Evolutionary conservation across 805 yeast species (phyloP), one percentile per base, ranked within the genome.

Genomic region (Zygoascus ofunaensis): DNA sequence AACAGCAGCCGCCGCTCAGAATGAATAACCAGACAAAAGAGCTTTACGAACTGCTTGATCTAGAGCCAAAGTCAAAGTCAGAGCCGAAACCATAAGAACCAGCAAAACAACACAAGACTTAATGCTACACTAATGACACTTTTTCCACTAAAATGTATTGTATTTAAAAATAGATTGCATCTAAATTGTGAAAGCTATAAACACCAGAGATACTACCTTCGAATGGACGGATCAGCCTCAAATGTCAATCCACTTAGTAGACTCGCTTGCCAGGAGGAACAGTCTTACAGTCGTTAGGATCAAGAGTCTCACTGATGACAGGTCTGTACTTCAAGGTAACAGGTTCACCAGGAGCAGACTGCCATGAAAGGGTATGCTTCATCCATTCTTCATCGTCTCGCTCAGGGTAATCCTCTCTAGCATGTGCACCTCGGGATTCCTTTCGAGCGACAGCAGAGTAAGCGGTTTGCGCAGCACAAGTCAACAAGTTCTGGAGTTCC

Each of bases 391-490:
- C 87, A 65, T 90, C 98, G 63, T 90, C 95, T 79, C 98, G 87
- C 51, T 79, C 80, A 60, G 95, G 97, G 72, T 69, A 89, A 68
- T 90, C 98, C 69, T 90, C 98, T 74, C 97, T 83, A 48, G 98
- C 97, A 63, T 90, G 98, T 41, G 98, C 97, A 72, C 98, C 98
- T 74, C 98, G 86, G 33, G 97, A 87, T 72, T 90, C 98, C 61
- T 74, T 81, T 76, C 98, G 86, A 46, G 87, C 94, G 51, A 92
- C 87, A 42, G 98, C 98, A 51, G 94, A 77, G 54, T 71, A 72
- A 28, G 97, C 97, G 43, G 97, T 89, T 74, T 92, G 98, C 52
- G 82, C 79, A 50, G 97, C 97, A 74, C 97, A 87, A 42, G 97
- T 89, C 65, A 90, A 76, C 74, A 90, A 76, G 80, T 90, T 90